Evolutionary conservation across 352 stramenopile species (phyloP), one percentile per base, ranked within the genome.

Genomic region (Elongisporangium undulatum): DNA sequence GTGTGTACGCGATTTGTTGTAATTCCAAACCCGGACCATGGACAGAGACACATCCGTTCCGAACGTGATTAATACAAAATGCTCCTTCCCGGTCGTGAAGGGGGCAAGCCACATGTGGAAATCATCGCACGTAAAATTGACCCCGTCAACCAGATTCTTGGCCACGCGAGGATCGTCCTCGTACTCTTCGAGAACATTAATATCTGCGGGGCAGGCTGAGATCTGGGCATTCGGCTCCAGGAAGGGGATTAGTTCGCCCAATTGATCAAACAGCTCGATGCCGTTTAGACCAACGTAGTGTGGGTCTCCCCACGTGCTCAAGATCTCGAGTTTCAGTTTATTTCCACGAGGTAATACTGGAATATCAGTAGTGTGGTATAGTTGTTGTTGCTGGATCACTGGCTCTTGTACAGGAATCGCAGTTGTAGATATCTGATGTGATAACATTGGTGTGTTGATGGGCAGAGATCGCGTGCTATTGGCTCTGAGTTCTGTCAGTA

Each of bases 11-110:
- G 81, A 94, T 60, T 97, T 97, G 67, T 97, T 97, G 71, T 97
- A 97, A 64, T 97, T 97, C 91, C 90, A 97, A 17, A 97, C 57
- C 16, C 87, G 81, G 2, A 97, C 58, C 84, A 96, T 95, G 7
- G 86, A 90, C 3, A 97, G 38, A 9, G 71, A 64, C 0, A 70
- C 63, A 2, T 16, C 53, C 0, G 59, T 20, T 6, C 75, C 64
- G 24, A 97, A 60, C 50, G 82, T 66, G 0, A 97, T 49, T 22
- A 69, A 45, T 17, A 96, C 71, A 17, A 74, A 76, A 53, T 96
- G 85, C 7, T 69, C 22, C 8, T 77, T 51, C 0, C 77, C 82
- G 13, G 56, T 15, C 7, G 81, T 86, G 51, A 85, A 97, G 12
- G 91, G 91, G 12, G 90, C 83, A 0, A 97, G 67, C 91, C 91